These are phyloP conservation scores for Diatrype stigma DNA, from an alignment of 2,329 filamentous ascomycete species.

Conservation along the genomic window DNA sequence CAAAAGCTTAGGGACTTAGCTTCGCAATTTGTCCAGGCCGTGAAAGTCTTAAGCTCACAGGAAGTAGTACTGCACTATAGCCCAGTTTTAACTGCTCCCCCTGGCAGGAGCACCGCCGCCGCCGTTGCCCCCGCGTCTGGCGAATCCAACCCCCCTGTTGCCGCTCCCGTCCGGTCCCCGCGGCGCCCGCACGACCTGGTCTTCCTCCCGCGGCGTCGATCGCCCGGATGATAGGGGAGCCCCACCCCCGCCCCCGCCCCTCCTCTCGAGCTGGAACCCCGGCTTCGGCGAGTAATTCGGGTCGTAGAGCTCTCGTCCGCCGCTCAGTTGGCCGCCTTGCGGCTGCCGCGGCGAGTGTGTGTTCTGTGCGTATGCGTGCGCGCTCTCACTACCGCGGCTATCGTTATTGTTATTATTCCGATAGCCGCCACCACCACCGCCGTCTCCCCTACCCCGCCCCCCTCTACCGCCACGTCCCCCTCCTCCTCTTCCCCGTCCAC, in stretches of 20 bases:
- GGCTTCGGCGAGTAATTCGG: conserved; percentile 66
- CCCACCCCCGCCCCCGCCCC: conserved; percentile 34
- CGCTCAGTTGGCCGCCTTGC: conserved; percentile 26
- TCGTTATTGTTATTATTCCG: conserved; percentile 20
- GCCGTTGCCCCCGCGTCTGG: conserved; percentile 47
- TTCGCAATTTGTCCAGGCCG: conserved; percentile 2
- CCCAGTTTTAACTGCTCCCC: conserved; percentile 37
- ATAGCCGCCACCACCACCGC: conserved; percentile 34
- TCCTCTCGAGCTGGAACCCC: conserved; percentile 44
- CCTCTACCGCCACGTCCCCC: conserved; percentile 41
- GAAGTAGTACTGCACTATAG: too few species aligned
- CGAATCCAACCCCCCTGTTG: conserved; percentile 74
- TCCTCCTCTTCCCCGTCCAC: conserved; percentile 36
- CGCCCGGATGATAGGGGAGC: conserved; percentile 32
- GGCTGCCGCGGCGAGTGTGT: conserved; percentile 13
- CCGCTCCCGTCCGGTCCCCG: conserved; percentile 74
- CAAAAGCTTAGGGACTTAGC: too few species aligned
- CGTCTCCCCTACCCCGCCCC: conserved; percentile 40
- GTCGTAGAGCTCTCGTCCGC: conserved; percentile 67
- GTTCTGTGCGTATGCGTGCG: conserved; percentile 11
- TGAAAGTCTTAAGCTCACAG: neutral
- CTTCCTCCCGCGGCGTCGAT: conserved; percentile 51
- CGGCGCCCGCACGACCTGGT: conserved; percentile 69
- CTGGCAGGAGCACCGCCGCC: conserved; percentile 21
- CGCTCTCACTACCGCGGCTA: conserved; percentile 26